Base-by-base conservation (phyloP, 2,329 filamentous ascomycete species). In the Sclerotinia nivalis region DNA sequence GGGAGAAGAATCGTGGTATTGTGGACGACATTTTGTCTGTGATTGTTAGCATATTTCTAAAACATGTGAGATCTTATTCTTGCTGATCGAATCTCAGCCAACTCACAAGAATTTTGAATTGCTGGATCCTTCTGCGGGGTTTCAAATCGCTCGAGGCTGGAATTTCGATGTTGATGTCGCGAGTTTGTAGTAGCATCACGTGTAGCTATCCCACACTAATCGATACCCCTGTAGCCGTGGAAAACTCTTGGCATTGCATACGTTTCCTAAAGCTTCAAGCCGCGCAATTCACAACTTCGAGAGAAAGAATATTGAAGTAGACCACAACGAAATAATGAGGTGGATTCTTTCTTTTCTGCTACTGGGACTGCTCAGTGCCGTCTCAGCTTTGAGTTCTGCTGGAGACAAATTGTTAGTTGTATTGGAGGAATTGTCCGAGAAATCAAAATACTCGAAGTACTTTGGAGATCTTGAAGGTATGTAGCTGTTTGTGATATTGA, bases 371-470 rank as follows among this genome's bases (percentile, higher is more conserved):
- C 82, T 88, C 73, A 86, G 89, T 77, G 83, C 88, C 70, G 91
- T 88, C 75, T 87, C 90, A 80, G 93, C 93, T 70, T 82, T 91
- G 77, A 97, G 94, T 83, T 90, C 89, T 73, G 86, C 88, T 62
- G 96, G 95, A 71, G 88, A 87, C 80, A 88, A 93, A 79, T 82
- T 98, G 81, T 85, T 99, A 77, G 93, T 96, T 72, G 87, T 99
- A 71, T 82, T 97, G 67, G 95, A 98, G 77, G 91, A 97, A 76
- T 85, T 88, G 73, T 86, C 87, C 55, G 93, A 97, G 78, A 93
- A 94, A 85, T 87, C 87, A 75, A 87, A 87, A 75, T 99, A 97
- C 82, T 92, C 91, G 70, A 91, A 89, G 77, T 95, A 98, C 80
- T 84, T 93, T 73, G 86, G 85, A 69, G 91, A 93, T 78, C 80